A percentile compares a stretch with the other conserved stretches of the same genome.
These are phyloP conservation scores for Bretschneidera sinensis DNA, from an alignment of 345 rosid genomes.

Conservation along the genomic window DNA sequence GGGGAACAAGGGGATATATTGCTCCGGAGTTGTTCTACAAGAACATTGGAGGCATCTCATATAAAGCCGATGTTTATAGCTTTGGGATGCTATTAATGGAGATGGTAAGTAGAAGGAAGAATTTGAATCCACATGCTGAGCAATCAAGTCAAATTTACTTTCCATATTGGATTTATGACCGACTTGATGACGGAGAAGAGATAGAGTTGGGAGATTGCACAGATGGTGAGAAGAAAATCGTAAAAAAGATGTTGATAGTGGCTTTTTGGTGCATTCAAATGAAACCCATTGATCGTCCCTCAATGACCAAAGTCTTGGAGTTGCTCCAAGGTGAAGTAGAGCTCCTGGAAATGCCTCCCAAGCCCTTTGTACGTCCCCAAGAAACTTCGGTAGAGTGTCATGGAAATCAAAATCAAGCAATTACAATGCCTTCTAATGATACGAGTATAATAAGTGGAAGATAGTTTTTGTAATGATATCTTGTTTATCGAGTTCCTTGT, in stretches of 20 bases:
- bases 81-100: no score
- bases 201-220: no score
- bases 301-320: slow-evolving; percentile 7
- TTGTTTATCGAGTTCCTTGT: no score
- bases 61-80: no score
- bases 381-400: background rate
- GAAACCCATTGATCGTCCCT: no score
- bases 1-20: no score
- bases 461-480: no score
- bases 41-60: no score
- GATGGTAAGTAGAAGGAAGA: slow-evolving; percentile 6
- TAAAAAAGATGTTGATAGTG: slow-evolving; percentile 8
- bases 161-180: slow-evolving; percentile 12
- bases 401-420: background rate
- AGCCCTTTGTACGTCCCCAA: background rate
- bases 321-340: slow-evolving; percentile 1
- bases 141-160: slow-evolving; percentile 13
- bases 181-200: background rate
- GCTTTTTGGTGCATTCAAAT: slow-evolving; percentile 16
- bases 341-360: no score
- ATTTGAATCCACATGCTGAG: background rate
- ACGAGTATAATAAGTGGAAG: no score
- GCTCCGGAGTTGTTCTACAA: no score
- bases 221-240: slow-evolving; percentile 1
- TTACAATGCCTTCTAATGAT: background rate